Base-by-base conservation (phyloP, 2,329 filamentous ascomycete genomes). In the Nigrograna mackinnonii region DNA sequence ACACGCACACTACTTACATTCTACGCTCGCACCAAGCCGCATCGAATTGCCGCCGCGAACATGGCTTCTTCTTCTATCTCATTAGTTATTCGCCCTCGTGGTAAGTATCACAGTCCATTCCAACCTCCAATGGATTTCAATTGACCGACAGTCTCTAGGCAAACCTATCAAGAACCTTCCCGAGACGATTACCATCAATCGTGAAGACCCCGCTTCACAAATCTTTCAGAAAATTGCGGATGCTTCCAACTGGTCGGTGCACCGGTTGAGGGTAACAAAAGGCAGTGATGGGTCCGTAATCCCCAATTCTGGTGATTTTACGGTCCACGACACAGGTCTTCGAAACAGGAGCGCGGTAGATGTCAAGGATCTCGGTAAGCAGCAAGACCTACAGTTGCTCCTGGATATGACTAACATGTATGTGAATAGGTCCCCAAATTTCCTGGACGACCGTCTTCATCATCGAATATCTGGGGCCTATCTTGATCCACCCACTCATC, bases 371-470 rank as follows among this genome's bases (percentile, higher is more conserved):
- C 79, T 99, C 21, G 94, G 91, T 92, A 80, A 35, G 47, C 16
- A 32, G n/a, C n/a, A n/a, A n/a, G n/a, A n/a, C n/a, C n/a, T n/a
- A n/a, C n/a, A n/a, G n/a, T n/a, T n/a, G n/a, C n/a, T n/a, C n/a
- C n/a, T n/a, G n/a, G 24, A 28, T n/a, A 28, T 28, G 24, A 28
- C 9, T n/a, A n/a, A n/a, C n/a, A 9, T 28, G 24, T 9, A 9
- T n/a, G 24, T n/a, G 9, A 28, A 33, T 51, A 95, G 91, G 94
- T 13, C 82, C 85, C 36, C 94, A 99, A 70, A 86, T 96, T 42
- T 84, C 83, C 49, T 99, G 94, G 94, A 85, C 84, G 52, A 94
- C 89, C 47, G 92, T 97, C 68, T 99, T 92, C 77, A 75, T 96
- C 50, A 85, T 96, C 75, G 94, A 99, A 73, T 99, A 99, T 71